Base-by-base conservation (phyloP, 768 basidiomycete genomes). In the Kwoniella sp. region DNA sequence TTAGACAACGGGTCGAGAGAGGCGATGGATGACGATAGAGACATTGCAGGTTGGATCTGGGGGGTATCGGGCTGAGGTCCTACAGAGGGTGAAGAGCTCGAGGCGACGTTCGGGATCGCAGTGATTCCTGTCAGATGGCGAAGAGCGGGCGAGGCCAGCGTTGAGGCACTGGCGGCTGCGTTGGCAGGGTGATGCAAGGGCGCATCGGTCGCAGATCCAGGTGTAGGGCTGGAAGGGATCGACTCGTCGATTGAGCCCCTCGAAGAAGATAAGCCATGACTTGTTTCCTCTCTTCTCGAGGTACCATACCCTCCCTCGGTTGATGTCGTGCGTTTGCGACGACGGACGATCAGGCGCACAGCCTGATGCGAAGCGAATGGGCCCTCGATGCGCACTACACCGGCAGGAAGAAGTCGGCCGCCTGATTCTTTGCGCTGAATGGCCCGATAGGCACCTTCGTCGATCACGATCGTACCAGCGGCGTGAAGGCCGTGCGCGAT, bases 351-450 rank as follows among this genome's bases (percentile, higher is more conserved):
- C 55, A 98, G 88, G 31, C 88, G 85, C 45, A 99, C 95, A 4
- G 95, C 96, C 80, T 98, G 95, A 4, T 93, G 93, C 1, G 90
- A 89, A 0, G 94, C 95, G 77, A 98, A 99, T 0, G 86, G 86
- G 20, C 95, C 96, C 53, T 89, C 86, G 57, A 97, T 88, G 13
- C 87, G 88, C 22, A 92, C 76, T 2, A 99, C 94, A 20, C 96
- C 96, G 11, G 87, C 94, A 0, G 96, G 87, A n/a, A 99, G 86
- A 9, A 98, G 82, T 7, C 94, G 85, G 7, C 94, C 94, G 15
- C 94, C 95, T 3, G 91, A 92, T 37, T 83, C 83, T 29, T 89
- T 86, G 57, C 88, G 86, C 12, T 89, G 88, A 60, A 98, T 85
- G 37, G 96, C 93, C 26, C 85, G 84, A 76, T 93, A 88, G 0